phyloP scores from a whole-genome alignment of 2,329 filamentous ascomycete genomes.

The Fusarium miscanthi region DNA sequence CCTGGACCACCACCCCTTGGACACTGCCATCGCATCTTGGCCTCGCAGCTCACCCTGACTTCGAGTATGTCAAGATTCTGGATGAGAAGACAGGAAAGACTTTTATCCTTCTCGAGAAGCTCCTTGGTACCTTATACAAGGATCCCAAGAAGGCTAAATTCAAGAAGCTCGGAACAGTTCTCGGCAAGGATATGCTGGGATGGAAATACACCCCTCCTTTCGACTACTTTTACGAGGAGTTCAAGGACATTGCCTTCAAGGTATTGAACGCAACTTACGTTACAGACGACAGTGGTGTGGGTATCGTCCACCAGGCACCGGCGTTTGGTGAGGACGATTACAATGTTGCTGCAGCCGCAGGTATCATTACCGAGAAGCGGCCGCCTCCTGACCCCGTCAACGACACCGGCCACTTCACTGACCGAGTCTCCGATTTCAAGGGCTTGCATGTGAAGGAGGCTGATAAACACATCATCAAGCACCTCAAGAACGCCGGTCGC shows the following conservation, averaged over 20 bases:
- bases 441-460: slow-evolving; percentile 92
- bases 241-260: slow-evolving; percentile 84
- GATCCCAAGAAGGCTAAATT: slow-evolving; percentile 96
- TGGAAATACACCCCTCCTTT: slow-evolving; percentile 93
- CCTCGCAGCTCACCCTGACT: slow-evolving; percentile 81
- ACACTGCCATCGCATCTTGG: slow-evolving; percentile 85
- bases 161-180: slow-evolving; percentile 81
- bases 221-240: slow-evolving; percentile 88
- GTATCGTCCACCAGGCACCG: slow-evolving; percentile 92
- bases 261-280: slow-evolving; percentile 89
- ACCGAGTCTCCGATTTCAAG: slow-evolving; percentile 80
- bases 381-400: slow-evolving; percentile 93
- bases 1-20: slow-evolving; percentile 92
- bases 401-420: slow-evolving; percentile 82
- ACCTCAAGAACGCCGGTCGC: slow-evolving; percentile 80
- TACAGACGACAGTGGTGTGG: slow-evolving; percentile 88
- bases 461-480: slow-evolving; percentile 92
- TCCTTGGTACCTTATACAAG: slow-evolving; percentile 88
- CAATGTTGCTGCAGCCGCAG: slow-evolving; percentile 79
- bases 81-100: slow-evolving; percentile 86
- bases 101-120: slow-evolving; percentile 85
- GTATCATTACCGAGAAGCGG: slow-evolving; percentile 80
- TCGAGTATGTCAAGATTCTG: slow-evolving; percentile 87
- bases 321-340: slow-evolving; percentile 98
- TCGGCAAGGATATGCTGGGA: slow-evolving; percentile 85